Evolutionary conservation across 495 filamentous ascomycete genomes (phyloP).

Genomic region (Lasiosphaeria ovina): DNA sequence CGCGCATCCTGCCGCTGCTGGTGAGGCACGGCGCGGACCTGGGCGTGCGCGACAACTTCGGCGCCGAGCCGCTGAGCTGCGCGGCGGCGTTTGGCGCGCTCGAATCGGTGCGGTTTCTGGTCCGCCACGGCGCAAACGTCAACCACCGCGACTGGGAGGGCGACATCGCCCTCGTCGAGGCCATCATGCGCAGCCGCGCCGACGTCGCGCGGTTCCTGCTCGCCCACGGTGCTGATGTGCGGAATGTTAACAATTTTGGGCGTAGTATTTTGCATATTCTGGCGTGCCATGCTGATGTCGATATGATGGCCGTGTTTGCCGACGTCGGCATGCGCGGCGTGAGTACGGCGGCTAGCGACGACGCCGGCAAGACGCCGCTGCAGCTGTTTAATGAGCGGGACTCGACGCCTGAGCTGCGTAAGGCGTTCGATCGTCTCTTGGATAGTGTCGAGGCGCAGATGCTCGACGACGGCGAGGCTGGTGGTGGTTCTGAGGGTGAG

Average conservation of each 20-base stretch:
- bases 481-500: neutral
- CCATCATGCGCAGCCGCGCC: neutral
- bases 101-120: neutral
- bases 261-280: neutral
- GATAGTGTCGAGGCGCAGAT: constrained; percentile 5
- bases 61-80: neutral
- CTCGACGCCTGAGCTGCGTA: constrained; percentile 4
- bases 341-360: neutral
- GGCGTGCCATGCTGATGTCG: neutral
- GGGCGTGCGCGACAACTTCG: no score
- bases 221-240: neutral
- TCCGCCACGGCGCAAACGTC: constrained; percentile 4
- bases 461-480: neutral
- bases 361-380: constrained; percentile 7
- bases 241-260: constrained; percentile 4
- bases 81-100: neutral
- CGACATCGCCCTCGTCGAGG: neutral
- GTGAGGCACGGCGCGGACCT: neutral
- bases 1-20: constrained; percentile 3
- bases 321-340: neutral
- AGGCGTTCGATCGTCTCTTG: constrained; percentile 8
- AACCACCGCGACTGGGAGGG: constrained; percentile 10
- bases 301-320: constrained; percentile 1
- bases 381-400: constrained; percentile 6
- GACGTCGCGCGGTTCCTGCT: neutral